phyloP scores from a whole-genome alignment of 805 yeast species.

The Nakazawaea ambrosiae region DNA sequence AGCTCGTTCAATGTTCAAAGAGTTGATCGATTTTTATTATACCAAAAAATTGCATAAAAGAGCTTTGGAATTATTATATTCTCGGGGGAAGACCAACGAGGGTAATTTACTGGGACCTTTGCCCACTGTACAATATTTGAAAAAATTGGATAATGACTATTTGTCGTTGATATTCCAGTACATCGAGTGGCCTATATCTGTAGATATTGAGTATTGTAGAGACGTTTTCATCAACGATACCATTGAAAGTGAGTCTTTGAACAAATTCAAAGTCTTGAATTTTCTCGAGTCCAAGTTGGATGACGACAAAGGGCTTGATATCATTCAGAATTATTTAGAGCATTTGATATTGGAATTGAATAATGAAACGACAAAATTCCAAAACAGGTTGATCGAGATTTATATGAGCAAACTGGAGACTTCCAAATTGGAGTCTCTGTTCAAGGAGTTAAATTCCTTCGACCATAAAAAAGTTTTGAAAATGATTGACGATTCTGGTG shows the following conservation, averaged over 20 bases:
- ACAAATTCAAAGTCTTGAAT: slow-evolving; percentile 45
- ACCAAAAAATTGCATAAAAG: slow-evolving; percentile 55
- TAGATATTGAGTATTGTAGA: slow-evolving; percentile 29
- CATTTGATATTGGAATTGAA: slow-evolving; percentile 35
- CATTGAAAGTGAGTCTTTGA: slow-evolving; percentile 50
- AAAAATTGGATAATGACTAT: slow-evolving; percentile 40
- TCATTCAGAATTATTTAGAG: slow-evolving; percentile 44
- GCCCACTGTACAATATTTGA: slow-evolving; percentile 49
- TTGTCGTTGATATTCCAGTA: slow-evolving; percentile 52
- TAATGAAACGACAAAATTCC: slow-evolving; percentile 30
- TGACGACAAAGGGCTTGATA: slow-evolving; percentile 21
- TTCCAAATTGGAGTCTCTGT: slow-evolving; percentile 24
- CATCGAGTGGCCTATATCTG: slow-evolving; percentile 42
- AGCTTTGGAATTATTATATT: slow-evolving; percentile 57
- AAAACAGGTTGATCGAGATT: slow-evolving; percentile 35
- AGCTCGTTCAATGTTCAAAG: slow-evolving; percentile 45
- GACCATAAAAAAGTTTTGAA: slow-evolving; percentile 32
- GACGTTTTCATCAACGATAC: slow-evolving; percentile 61
- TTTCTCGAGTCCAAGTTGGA: slow-evolving; percentile 29
- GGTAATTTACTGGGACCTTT: slow-evolving; percentile 28
- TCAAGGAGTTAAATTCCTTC: slow-evolving; percentile 27
- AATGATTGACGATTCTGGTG: slow-evolving; percentile 21
- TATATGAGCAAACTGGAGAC: slow-evolving; percentile 29
- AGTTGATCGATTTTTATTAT: slow-evolving; percentile 70
- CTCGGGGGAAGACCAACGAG: slow-evolving; percentile 18